Evolutionary conservation across 2,329 filamentous ascomycete genomes (phyloP), one percentile per base, ranked within the genome.

Genomic region (Talaromyces sp.): DNA sequence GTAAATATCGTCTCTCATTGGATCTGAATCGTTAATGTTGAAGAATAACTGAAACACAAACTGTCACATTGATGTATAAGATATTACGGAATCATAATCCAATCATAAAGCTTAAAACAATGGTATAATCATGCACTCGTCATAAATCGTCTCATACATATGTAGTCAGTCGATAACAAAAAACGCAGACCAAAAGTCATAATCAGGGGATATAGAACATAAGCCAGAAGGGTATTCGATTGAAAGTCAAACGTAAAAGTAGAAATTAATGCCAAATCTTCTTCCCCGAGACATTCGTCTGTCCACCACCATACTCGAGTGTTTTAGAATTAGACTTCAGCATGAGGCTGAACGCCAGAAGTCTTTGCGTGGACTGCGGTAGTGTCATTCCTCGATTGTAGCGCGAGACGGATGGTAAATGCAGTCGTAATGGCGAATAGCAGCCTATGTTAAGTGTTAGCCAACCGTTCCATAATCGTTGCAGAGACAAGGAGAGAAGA

Each of bases 341-440:
- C 65, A 22, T 59, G 45, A 38, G 54, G 13, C 61, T 63, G 60
- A 8, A 61, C 61, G 15, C 56, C 65, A n/a, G 65, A 51, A 1
- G 65, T 49, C 31, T 63, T 63, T 27, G 54, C 61, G 61, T 64
- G 54, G 22, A 58, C 61, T 10, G 40, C 45, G 15, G 51, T 10
- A 1, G 47, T 31, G 17, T 51, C 34, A 34, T 60, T 63, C 27
- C 51, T 63, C 15, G 45, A 49, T 11, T 66, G 61, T 10, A 67
- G 25, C 7, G 53, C 56, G 6, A 65, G 65, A 22, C 58, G 60
- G 43, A 68, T 54, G 1, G 58, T 64, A 19, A 68, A 65, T 15
- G 49, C 65, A n/a, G 62, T 62, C 2, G 63, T 68, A 27, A 66
- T 38, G 3, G 65, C 65, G 38, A 67, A 68, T 15, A 64, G 49